Base-by-base conservation (phyloP, 139 green algal species). In the Chlamydomonas schloesseri region DNA sequence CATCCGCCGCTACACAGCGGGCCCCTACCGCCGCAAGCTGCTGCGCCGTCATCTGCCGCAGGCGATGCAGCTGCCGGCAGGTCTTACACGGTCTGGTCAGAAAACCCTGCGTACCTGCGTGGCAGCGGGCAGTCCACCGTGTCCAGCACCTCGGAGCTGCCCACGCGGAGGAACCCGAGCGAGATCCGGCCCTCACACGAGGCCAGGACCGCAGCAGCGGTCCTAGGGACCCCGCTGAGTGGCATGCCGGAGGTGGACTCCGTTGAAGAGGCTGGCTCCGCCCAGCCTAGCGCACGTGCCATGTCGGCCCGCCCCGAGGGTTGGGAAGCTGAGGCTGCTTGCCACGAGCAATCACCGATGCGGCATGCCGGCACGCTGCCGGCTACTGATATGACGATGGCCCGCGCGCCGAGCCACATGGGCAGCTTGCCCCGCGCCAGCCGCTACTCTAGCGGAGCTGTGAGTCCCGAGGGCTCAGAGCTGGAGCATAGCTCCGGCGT, bases 81-180 rank as follows among this genome's bases (percentile, higher is more conserved):
- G 55, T 6, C 53, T 55, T 50, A 83, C 42, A 26, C 57, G 33
- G 34, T 53, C 2, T 85, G 81, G 81, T 79, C 69, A 0, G 69
- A 80, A 0, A 87, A 87, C 73, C 46, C 69, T 5, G 81, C 81
- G 13, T 87, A 72, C 81, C 37, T 68, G 28, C 55, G 68, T 34
- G 31, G 33, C 33, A 79, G 81, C 53, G 71, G 67, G 23, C 28
- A 57, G n/a, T 85, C 79, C 6, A 55, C 64, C 8, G 46, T 15
- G 18, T 84, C 78, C 2, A 55, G 3, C 21, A n/a, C 15, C 0
- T 74, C 28, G 17, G 46, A 76, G 11, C 68, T 85, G 47, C 79
- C 79, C 3, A 76, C 31, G 4, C 73, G 53, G 1, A 29, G 24
- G 29, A 10, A 14, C 28, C 64, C 57, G 1, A 28, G 34, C 8